These are phyloP conservation scores for Selenicereus undatus DNA, from an alignment of 148 eudicot genomes.

Conservation along the genomic window DNA sequence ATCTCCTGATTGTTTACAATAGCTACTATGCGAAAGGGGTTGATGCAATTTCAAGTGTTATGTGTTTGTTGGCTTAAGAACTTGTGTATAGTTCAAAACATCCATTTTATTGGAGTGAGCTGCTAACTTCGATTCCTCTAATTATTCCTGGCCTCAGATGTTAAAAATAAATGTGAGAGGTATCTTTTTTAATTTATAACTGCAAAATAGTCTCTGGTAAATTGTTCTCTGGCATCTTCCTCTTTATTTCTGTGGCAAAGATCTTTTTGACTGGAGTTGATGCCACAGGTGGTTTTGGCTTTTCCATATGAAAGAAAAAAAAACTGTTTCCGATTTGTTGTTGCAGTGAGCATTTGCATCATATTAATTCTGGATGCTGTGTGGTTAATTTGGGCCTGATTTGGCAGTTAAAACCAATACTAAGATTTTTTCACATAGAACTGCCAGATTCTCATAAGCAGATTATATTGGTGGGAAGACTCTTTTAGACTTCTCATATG, in stretches of 20 bases:
- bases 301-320: not conserved
- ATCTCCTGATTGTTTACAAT: not conserved
- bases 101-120: not conserved
- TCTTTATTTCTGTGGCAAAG: not conserved
- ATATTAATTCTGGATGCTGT: not conserved
- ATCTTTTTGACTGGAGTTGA: not conserved
- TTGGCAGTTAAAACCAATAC: no score
- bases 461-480: not conserved
- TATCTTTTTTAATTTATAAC: not conserved
- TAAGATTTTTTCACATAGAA: not conserved
- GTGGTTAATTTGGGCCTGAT: not conserved
- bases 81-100: not conserved
- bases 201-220: not conserved
- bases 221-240: not conserved
- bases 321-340: not conserved
- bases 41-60: not conserved
- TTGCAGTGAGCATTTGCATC: not conserved
- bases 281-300: not conserved
- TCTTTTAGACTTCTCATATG: not conserved
- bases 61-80: not conserved
- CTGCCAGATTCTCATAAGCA: not conserved
- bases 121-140: not conserved
- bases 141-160: not conserved
- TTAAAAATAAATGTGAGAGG: no score
- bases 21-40: not conserved